These are phyloP conservation scores for Dysphania ambrosioides DNA, from an alignment of 148 eudicot genomes.

Conservation along the genomic window DNA sequence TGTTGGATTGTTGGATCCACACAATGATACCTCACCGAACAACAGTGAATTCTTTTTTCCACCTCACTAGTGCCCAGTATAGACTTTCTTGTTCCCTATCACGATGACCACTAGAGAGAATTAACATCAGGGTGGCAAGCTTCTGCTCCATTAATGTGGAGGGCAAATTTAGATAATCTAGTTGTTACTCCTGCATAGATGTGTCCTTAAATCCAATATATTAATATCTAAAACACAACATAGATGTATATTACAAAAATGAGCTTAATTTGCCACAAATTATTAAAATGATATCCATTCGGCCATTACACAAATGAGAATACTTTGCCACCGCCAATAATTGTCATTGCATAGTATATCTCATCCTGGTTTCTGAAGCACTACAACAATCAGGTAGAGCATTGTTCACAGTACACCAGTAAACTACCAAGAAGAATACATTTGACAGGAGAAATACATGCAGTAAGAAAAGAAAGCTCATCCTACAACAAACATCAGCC, in stretches of 20 bases:
- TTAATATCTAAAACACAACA: no score
- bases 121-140: no score
- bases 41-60: no score
- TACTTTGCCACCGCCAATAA: background rate
- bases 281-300: background rate
- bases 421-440: background rate
- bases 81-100: no score
- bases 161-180: no score
- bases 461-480: background rate
- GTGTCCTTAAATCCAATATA: no score
- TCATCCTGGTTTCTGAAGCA: background rate
- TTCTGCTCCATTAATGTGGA: no score
- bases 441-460: conserved; percentile 2
- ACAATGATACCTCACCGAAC: no score
- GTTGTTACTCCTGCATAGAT: no score
- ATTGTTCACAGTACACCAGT: background rate
- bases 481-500: conserved; percentile 11
- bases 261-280: background rate
- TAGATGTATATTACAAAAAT: background rate
- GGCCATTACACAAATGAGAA: background rate
- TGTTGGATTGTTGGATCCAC: no score
- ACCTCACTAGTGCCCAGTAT: no score
- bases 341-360: background rate
- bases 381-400: conserved; percentile 4
- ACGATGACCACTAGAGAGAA: no score